Conservation (phyloP, 257 asterid species). For the Sherardia arvensis region DNA sequence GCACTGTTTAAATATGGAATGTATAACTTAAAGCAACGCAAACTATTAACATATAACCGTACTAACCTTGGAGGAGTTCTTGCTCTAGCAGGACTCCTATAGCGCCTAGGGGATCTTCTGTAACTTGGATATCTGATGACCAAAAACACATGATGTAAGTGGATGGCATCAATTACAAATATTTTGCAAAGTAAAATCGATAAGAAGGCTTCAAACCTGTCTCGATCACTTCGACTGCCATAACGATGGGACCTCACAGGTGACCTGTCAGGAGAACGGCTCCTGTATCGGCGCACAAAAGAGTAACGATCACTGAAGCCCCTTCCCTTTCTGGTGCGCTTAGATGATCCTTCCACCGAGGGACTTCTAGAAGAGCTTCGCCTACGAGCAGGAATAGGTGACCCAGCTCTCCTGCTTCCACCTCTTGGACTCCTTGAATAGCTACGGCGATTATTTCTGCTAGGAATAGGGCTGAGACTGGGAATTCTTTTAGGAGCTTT, state of each 20-base stretch:
- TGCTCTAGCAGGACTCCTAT: slow-evolving; percentile 89
- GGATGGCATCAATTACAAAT: not conserved
- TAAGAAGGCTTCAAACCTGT: slow-evolving; percentile 37
- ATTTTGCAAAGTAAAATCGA: not conserved
- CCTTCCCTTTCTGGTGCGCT: slow-evolving; percentile 88
- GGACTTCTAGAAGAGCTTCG: slow-evolving; percentile 89
- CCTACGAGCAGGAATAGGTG: slow-evolving; percentile 57
- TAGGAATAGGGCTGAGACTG: slow-evolving; percentile 56
- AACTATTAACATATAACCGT: not conserved
- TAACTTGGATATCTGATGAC: slow-evolving; percentile 55
- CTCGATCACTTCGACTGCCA: slow-evolving; percentile 73
- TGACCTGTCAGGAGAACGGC: slow-evolving; percentile 86
- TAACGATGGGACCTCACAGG: slow-evolving; percentile 76
- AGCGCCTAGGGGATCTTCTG: slow-evolving; percentile 93
- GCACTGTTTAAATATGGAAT: not conserved
- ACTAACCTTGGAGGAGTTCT: slow-evolving; percentile 90
- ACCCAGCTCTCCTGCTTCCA: slow-evolving; percentile 55
- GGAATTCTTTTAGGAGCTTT: slow-evolving; percentile 59
- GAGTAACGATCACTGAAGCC: slow-evolving; percentile 95
- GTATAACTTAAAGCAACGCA: not conserved
- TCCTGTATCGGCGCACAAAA: slow-evolving; percentile 67
- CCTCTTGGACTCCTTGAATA: slow-evolving; percentile 62
- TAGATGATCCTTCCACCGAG: slow-evolving; percentile 78
- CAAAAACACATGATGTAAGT: not conserved
- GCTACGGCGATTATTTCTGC: slow-evolving; percentile 52